Evolutionary conservation across 2,329 filamentous ascomycete genomes (phyloP).

Genomic region (Botrytis hyacinthi): DNA sequence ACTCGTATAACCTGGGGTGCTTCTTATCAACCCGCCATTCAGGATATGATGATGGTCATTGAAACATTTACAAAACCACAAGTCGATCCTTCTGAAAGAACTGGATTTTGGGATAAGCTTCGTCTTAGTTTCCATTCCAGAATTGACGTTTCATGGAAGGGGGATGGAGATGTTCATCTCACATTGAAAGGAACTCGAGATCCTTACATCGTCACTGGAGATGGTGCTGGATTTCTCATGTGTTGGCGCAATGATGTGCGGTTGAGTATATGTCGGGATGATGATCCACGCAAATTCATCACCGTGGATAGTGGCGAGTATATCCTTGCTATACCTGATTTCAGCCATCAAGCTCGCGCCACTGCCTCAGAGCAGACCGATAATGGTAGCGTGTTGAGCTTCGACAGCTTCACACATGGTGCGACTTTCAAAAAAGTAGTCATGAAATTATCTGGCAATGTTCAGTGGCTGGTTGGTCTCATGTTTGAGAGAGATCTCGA

Average conservation of each 20-base stretch:
- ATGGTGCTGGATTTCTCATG: slow-evolving; percentile 95
- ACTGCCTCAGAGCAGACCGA: slow-evolving; percentile 52
- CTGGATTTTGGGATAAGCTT: slow-evolving; percentile 99
- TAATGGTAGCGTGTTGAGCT: slow-evolving; percentile 54
- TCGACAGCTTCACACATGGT: slow-evolving; percentile 64
- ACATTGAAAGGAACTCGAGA: slow-evolving; percentile 89
- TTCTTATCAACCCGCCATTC: slow-evolving; percentile 94
- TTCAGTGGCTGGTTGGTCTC: slow-evolving; percentile 86
- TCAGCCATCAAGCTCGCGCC: slow-evolving; percentile 76
- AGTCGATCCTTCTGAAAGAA: slow-evolving; percentile 86
- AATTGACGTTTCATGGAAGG: slow-evolving; percentile 86
- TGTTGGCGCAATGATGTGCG: slow-evolving; percentile 95
- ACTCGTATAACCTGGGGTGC: slow-evolving; percentile 96
- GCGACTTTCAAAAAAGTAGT: slow-evolving; percentile 97
- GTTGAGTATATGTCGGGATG: slow-evolving; percentile 78
- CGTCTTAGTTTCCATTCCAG: slow-evolving; percentile 90
- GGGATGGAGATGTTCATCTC: slow-evolving; percentile 91
- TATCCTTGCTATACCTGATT: slow-evolving; percentile 90
- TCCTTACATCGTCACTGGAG: slow-evolving; percentile 88
- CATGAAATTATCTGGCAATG: slow-evolving; percentile 97
- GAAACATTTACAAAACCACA: slow-evolving; percentile 97
- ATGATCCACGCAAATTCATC: slow-evolving; percentile 92
- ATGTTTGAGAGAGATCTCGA: slow-evolving; percentile 86
- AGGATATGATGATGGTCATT: slow-evolving; percentile 99
- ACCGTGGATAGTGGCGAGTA: slow-evolving; percentile 94